Percentiles rank a stretch among this genome's conserved stretches.
These are phyloP conservation scores for Globisporangium nagaii DNA, from an alignment of 352 stramenopile genomes.

Conservation along the genomic window DNA sequence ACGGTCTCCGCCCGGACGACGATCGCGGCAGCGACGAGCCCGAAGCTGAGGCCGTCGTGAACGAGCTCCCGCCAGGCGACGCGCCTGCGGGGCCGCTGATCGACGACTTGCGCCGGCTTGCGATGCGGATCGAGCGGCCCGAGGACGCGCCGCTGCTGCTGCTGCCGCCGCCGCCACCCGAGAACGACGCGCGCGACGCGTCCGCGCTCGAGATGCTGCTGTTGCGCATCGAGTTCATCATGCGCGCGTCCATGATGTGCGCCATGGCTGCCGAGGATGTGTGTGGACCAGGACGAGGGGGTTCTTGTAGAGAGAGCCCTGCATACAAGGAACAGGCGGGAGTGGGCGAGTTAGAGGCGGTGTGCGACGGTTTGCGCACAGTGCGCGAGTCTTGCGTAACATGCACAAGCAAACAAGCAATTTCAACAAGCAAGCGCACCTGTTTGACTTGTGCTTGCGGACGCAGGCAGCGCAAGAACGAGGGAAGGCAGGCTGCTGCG, in stretches of 20 bases:
- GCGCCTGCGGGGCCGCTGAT: constrained; percentile 19
- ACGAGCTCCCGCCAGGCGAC: constrained; percentile 13
- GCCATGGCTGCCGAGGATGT: constrained; percentile 24
- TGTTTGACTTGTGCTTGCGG: background rate
- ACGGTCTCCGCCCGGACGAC: constrained; percentile 23
- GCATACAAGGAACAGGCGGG: too few species aligned
- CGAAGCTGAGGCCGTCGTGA: constrained; percentile 6
- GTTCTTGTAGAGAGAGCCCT: too few species aligned
- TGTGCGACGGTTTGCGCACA: background rate
- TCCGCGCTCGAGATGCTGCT: constrained; percentile 23
- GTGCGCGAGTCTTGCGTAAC: background rate
- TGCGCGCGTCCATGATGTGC: constrained; percentile 58
- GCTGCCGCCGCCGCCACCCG: background rate
- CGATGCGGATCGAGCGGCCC: constrained; percentile 12
- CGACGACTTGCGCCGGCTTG: constrained; percentile 43
- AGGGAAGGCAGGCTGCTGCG: too few species aligned
- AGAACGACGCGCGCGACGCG: background rate
- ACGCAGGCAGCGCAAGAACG: background rate
- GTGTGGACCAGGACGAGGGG: background rate
- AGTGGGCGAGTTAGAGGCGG: too few species aligned
- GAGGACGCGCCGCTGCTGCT: background rate
- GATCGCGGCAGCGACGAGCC: constrained; percentile 18
- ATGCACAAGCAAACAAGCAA: background rate
- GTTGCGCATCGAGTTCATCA: constrained; percentile 45
- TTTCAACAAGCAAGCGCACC: constrained; percentile 2